Percentiles rank a stretch among this genome's conserved stretches.
These are phyloP conservation scores for Jacaranda copaia DNA, from an alignment of 257 asterid species.

Conservation along the genomic window DNA sequence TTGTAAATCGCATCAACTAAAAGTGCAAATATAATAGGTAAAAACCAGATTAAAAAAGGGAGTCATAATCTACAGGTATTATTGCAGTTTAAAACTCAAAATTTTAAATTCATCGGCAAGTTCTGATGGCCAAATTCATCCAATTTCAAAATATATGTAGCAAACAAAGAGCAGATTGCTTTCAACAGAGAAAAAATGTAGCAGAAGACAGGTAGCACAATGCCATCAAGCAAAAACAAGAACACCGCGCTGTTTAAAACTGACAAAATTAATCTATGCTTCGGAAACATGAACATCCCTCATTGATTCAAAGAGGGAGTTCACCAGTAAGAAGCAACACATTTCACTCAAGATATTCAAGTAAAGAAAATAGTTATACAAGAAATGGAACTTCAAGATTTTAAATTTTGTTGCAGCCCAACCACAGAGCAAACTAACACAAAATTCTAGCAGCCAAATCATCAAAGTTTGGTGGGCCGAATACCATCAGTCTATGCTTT, in stretches of 20 bases:
- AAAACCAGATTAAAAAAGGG: too few species aligned
- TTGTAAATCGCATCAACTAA: too few species aligned
- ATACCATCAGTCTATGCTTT: constrained; percentile 37
- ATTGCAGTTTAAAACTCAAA: too few species aligned
- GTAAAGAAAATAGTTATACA: too few species aligned
- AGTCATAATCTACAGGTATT: too few species aligned
- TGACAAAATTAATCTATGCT: constrained; percentile 43
- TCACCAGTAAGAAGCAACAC: constrained; percentile 53
- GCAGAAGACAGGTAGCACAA: constrained; percentile 51
- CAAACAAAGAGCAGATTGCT: neutral
- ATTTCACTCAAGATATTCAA: neutral
- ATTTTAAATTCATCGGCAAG: too few species aligned
- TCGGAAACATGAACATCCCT: constrained; percentile 50
- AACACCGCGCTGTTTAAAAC: constrained; percentile 45
- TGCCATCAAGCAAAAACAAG: constrained; percentile 1
- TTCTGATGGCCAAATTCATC: too few species aligned
- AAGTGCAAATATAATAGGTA: too few species aligned
- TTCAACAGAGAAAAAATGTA: neutral
- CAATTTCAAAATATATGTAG: too few species aligned
- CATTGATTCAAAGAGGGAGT: constrained; percentile 11
- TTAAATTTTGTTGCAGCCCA: constrained; percentile 36
- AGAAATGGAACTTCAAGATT: neutral
- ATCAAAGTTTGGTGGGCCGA: neutral
- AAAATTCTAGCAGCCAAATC: neutral
- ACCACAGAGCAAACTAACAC: neutral